Conservation (phyloP, 768 basidiomycete genomes). For the Rhodotorula paludigena region DNA sequence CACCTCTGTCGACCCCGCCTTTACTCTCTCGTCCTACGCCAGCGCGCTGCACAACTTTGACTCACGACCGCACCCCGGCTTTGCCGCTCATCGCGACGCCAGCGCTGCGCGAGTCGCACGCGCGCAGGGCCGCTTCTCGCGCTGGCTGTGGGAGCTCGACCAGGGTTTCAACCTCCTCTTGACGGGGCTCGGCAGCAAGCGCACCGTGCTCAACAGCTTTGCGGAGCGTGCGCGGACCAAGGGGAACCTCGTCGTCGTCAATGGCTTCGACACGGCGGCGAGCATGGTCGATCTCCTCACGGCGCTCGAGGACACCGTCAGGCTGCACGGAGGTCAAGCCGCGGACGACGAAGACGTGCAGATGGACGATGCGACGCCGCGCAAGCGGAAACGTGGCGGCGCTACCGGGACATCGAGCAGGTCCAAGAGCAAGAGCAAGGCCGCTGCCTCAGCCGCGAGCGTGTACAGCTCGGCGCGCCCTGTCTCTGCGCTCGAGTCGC, state of each 20-base stretch:
- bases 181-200: conserved; percentile 87
- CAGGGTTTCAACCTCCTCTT: conserved; percentile 83
- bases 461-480: conserved; percentile 41
- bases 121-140: conserved; percentile 52
- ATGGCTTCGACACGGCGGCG: conserved; percentile 69
- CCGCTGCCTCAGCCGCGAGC: conserved; percentile 50
- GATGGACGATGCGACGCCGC: not conserved
- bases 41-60: conserved; percentile 20
- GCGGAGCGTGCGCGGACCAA: conserved; percentile 54
- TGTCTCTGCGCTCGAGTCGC: conserved; percentile 56
- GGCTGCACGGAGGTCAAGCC: not conserved
- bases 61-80: not conserved
- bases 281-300: conserved; percentile 60
- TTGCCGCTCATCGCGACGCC: not conserved
- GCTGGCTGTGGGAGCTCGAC: conserved; percentile 65
- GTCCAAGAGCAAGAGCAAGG: conserved; percentile 9
- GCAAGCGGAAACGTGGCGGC: conserved; percentile 1
- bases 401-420: conserved; percentile 5
- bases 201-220: conserved; percentile 67
- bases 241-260: conserved; percentile 71
- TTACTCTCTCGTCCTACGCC: conserved; percentile 60
- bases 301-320: conserved; percentile 33
- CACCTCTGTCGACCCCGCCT: conserved; percentile 46
- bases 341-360: conserved; percentile 3
- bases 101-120: not conserved